Evolutionary conservation across 2,329 filamentous ascomycete genomes (phyloP), one percentile per base, ranked within the genome.

Genomic region (Penicillium decumbens): DNA sequence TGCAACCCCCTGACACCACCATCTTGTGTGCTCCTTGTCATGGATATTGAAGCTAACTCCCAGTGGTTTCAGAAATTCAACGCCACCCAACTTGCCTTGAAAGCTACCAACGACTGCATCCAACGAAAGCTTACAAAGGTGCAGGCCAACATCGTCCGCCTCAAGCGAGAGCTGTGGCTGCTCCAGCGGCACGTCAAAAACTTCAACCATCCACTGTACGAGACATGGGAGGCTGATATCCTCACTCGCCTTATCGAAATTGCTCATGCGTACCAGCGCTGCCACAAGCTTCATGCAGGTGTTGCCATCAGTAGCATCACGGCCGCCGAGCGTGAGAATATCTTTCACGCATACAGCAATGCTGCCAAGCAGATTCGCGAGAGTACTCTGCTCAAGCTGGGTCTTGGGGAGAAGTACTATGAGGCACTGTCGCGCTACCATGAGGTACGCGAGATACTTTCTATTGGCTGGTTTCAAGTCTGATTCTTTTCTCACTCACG

Each of bases 161-260:
- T 67, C 40, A 54, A 60, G 33, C 51, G 54, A 20, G 66, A 68
- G 27, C 43, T 64, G 23, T 50, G 52, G 28, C 56, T 56, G 15
- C 58, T 68, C 18, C 54, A 65, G 20, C 58, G 49, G 6, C 61
- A 65, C 42, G 28, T 68, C 47, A 58, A 54, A 13, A 49, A 60
- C 3, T 60, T 62, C 38, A 49, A 61, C 18, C 55, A 59, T 33
- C 64, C 66, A 2, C 50, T 61, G 27, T 56, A 68, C 28, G 53
- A 56, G n/a, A 67, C 57, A 30, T 70, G 66, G 65, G 62, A 70
- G 45, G 66, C 66, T 12, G 63, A 70, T 43, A 59, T 59, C n/a
- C 58, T 70, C 12, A 69, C 67, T 1, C 62, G 65, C 20, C 58
- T 70, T n/a, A 61, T 70, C 41, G 66, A 68, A 40, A 58, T 65